Evolutionary conservation across 2,329 filamentous ascomycete genomes (phyloP), one percentile per base, ranked within the genome.

Genomic region (Fusarium lateritium): DNA sequence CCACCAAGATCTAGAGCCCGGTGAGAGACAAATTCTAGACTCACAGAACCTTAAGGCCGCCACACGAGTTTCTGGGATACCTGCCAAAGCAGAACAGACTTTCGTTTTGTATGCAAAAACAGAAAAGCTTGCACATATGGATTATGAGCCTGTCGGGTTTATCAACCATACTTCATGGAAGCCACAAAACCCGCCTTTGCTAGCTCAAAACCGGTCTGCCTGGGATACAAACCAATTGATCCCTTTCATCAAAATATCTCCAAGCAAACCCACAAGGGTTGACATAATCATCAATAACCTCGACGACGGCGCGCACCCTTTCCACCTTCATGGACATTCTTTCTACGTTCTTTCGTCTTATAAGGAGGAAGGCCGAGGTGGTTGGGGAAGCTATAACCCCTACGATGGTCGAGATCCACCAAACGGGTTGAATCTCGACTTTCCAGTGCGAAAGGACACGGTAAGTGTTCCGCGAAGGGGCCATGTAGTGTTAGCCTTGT

Each of bases 131-230:
- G 42, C 60, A 5, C 60, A 62, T 11, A n/a, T 62, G 17, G 24
- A 62, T 13, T 62, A 62, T 13, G 36, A 53, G 6, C 60, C 60
- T 9, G 60, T 62, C 6, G 50, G 47, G 3, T 62, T 62, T 6
- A 28, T 62, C 2, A 62, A 62, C 2, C 60, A 62, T 26, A 62
- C 57, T 2, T 62, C 60, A 7, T 62, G 60, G 60, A n/a, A 46
- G 6, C 57, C 47, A 7, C 49, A 62, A 21, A 9, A 5, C 3
- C 57, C 49, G 5, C 36, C 60, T 4, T 36, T 62, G 1, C 2
- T 34, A 2, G 43, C 49, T 5, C 57, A 56, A 7, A 47, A 56
- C 1, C 42, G 42, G 1, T 47, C 24, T 0, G 2, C 7, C 2
- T 62, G 60, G 60, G 13, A 62, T 2, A 57, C 38, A 1, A 39